phyloP scores from a whole-genome alignment of 257 asterid species.

The Fraxinus cuspidata region DNA sequence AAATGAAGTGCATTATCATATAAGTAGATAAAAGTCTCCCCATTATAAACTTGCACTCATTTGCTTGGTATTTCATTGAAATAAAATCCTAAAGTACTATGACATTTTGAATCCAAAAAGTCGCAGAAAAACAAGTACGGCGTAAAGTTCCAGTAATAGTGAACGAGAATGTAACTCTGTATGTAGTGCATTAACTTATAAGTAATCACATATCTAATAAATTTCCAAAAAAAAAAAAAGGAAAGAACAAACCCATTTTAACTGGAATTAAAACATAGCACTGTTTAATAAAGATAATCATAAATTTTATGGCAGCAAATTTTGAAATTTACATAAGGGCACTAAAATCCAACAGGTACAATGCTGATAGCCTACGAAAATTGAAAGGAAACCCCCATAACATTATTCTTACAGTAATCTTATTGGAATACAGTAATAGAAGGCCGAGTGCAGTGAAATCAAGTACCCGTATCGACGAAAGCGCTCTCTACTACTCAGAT shows the following conservation, averaged over 20 bases:
- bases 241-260: neutral
- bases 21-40: neutral
- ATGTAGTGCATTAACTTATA: neutral
- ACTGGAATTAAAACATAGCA: neutral
- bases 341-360: conserved; percentile 6
- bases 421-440: neutral
- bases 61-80: neutral
- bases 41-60: neutral
- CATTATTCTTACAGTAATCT: neutral
- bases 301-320: neutral
- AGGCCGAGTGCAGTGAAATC: neutral
- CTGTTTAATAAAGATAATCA: neutral
- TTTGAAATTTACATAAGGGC: conserved; percentile 10
- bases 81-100: neutral
- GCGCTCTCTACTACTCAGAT: conserved; percentile 73
- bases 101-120: neutral
- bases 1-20: neutral
- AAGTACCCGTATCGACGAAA: conserved; percentile 90
- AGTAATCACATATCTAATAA: neutral
- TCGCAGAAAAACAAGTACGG: neutral
- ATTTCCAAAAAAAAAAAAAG: neutral
- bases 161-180: neutral
- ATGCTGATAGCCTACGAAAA: neutral
- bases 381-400: neutral
- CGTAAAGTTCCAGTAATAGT: neutral